phyloP scores from a whole-genome alignment of 164 flowering plant genomes.

The Buxus sempervirens region DNA sequence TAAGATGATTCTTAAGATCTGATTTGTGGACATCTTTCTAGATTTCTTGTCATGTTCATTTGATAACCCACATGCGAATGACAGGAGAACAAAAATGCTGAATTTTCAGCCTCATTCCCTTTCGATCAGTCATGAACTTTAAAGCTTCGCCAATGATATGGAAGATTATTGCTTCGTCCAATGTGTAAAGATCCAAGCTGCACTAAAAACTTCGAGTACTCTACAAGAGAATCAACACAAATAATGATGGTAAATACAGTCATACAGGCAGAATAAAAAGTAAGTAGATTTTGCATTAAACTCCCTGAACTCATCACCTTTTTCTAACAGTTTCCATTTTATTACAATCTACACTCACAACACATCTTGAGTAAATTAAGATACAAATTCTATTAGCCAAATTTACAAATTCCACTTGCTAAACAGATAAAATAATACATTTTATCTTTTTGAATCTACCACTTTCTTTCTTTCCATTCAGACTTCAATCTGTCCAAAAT shows the following conservation, averaged over 20 bases:
- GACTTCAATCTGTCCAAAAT: neutral
- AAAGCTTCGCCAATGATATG: too few species aligned
- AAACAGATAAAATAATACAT: slow-evolving; percentile 4
- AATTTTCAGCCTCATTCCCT: too few species aligned
- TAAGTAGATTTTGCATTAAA: too few species aligned
- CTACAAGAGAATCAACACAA: neutral
- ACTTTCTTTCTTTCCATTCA: neutral
- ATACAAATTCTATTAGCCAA: neutral
- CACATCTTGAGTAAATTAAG: neutral
- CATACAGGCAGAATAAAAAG: neutral
- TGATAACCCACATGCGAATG: too few species aligned
- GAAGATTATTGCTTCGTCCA: too few species aligned
- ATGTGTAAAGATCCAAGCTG: too few species aligned
- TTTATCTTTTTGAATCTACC: neutral
- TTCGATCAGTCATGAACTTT: too few species aligned
- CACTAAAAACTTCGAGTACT: too few species aligned
- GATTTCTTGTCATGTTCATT: too few species aligned
- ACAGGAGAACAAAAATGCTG: too few species aligned
- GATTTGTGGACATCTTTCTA: too few species aligned
- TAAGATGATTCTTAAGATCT: too few species aligned
- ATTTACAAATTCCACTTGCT: neutral
- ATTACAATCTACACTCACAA: neutral
- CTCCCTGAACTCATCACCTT: neutral
- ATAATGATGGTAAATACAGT: neutral
- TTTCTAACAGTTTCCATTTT: neutral